Conservation (phyloP, 169 alveolate species). For the Plasmodium yoelii region DNA sequence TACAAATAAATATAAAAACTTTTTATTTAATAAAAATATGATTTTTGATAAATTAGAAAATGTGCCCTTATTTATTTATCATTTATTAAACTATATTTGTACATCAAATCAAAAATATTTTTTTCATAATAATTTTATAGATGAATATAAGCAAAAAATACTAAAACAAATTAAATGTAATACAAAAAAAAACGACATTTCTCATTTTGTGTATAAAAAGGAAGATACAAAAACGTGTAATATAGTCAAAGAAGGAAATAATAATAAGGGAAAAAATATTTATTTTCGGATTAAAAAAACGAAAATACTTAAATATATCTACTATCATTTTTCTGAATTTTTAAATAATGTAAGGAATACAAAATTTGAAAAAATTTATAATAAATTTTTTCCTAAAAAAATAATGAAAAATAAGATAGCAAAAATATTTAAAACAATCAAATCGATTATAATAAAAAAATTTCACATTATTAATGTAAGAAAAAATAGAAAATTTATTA, state of each 20-base stretch:
- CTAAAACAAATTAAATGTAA: conserved; percentile 63
- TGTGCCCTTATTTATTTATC: conserved; percentile 31
- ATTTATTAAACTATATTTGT: conserved; percentile 55
- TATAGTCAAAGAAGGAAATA: not conserved
- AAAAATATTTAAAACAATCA: conserved; percentile 58
- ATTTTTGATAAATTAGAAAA: conserved; percentile 68
- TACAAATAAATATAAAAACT: conserved; percentile 59
- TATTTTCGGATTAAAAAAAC: conserved; percentile 45
- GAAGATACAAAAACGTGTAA: not conserved
- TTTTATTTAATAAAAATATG: conserved; percentile 47
- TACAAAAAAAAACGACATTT: conserved; percentile 60
- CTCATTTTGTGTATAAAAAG: conserved; percentile 18
- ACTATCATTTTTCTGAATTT: conserved; percentile 43
- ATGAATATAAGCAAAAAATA: conserved; percentile 63
- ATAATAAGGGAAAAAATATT: conserved; percentile 22
- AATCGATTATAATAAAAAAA: conserved; percentile 38
- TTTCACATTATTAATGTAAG: conserved; percentile 48
- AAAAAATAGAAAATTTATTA: conserved; percentile 62
- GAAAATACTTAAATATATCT: conserved; percentile 59
- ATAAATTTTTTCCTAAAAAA: conserved; percentile 33
- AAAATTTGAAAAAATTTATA: conserved; percentile 57
- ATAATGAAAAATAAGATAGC: conserved; percentile 26
- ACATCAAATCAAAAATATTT: conserved; percentile 54
- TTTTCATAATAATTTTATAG: conserved; percentile 66
- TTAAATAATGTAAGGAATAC: conserved; percentile 46